Conservation (phyloP, 192 early-diverging fungal species). For the Backusella parvicylindrica region DNA sequence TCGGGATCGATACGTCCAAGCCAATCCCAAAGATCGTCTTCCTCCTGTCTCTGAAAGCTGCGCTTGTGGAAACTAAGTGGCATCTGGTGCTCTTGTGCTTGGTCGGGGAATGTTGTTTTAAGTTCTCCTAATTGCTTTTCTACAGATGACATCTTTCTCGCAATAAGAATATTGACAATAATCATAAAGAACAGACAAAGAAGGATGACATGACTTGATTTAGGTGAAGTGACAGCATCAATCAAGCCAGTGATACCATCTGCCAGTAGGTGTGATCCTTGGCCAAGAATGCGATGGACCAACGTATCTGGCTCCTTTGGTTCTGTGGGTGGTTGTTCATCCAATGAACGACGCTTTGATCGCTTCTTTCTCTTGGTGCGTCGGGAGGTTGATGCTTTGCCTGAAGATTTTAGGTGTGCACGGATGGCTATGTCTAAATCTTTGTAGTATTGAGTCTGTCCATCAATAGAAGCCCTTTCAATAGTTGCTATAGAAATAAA, state of each 20-base stretch:
- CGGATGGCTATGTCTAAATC: conserved; percentile 33
- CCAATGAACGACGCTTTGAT: background rate
- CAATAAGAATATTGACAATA: conserved; percentile 9
- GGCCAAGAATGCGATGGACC: background rate
- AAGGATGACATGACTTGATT: background rate
- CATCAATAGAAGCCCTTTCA: conserved; percentile 48
- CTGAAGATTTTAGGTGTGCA: conserved; percentile 34
- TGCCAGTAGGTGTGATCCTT: background rate
- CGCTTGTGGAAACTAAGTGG: background rate
- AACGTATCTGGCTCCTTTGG: background rate
- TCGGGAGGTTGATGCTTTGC: background rate
- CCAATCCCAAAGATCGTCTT: conserved; percentile 15
- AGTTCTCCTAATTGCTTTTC: background rate
- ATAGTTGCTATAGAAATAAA: conserved; percentile 34
- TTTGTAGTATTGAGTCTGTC: conserved; percentile 43
- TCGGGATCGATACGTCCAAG: background rate
- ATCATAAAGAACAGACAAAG: conserved; percentile 6
- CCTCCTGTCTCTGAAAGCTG: background rate
- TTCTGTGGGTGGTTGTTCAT: background rate
- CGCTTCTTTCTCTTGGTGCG: background rate
- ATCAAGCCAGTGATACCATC: background rate
- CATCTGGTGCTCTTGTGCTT: background rate
- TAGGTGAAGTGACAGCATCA: background rate
- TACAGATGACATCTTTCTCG: conserved; percentile 1
- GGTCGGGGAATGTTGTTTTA: background rate